Evolutionary conservation across 768 basidiomycete species (phyloP), one percentile per base, ranked within the genome.

Genomic region (Ephemerocybe angulata): DNA sequence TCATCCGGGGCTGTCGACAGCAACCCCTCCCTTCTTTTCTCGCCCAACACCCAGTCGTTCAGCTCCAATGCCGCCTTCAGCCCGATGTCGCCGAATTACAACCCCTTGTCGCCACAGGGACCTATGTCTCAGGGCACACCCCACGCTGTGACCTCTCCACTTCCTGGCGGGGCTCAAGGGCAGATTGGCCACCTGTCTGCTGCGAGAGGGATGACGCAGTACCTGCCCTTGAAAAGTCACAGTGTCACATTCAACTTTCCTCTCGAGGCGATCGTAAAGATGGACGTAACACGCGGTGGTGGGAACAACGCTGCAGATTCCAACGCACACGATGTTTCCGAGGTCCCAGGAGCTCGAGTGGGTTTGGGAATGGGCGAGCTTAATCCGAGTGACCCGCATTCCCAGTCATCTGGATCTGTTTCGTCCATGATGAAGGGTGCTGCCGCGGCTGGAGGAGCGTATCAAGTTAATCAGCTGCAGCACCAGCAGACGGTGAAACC

Each of bases 141-240:
- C 25, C 10, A 33, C 30, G n/a, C 3, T 5, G 29, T 17, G 4
- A 50, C n/a, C 48, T 21, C 46, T 47, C 48, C 48, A 11, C 8
- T 24, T 19, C 10, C 10, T 50, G 48, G 48, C 3, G 4, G 30
- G 10, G 11, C 43, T 4, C 43, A 46, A 17, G 10, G 10, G 43
- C 48, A 50, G 17, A 24, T 28, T 11, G 41, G 37, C 17, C 21
- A 50, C 5, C 13, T 51, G 33, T 51, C 55, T 27, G 38, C 55
- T 42, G 71, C 82, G 8, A 81, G 81, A 29, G 88, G 88, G 21
- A 76, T 77, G 53, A 90, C 90, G 0, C 67, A 73, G 0, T 88
- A 79, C 61, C 70, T 78, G 28, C 75, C 73, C 30, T 78, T 92
- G 28, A 77, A 76, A 63, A 85, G 86, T 28, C 88, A 91, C 62